phyloP scores from a whole-genome alignment of 2,329 filamentous ascomycete genomes.

The Colletotrichum sp. region DNA sequence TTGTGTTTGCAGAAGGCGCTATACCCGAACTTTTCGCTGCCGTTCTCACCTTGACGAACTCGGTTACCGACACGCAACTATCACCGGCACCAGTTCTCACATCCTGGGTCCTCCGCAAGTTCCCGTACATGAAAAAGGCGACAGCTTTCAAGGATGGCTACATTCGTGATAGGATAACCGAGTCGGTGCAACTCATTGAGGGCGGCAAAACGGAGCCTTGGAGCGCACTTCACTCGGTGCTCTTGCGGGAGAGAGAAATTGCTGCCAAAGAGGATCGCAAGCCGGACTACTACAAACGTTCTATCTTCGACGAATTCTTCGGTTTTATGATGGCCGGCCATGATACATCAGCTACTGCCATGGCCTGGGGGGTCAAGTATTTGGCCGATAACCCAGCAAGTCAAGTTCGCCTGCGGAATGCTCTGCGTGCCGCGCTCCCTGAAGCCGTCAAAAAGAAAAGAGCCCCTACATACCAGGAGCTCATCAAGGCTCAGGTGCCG shows the following conservation, averaged over 20 bases:
- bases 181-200: constrained; percentile 23
- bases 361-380: constrained; percentile 25
- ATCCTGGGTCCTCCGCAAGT: constrained; percentile 29
- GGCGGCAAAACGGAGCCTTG: constrained; percentile 20
- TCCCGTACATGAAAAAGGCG: constrained; percentile 31
- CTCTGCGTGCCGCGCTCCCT: constrained; percentile 19
- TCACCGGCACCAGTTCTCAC: constrained; percentile 31
- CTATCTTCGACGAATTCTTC: background rate
- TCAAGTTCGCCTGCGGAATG: constrained; percentile 26
- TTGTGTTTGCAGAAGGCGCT: background rate
- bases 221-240: constrained; percentile 35
- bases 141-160: constrained; percentile 32
- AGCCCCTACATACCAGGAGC: constrained; percentile 25
- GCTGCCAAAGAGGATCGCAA: constrained; percentile 21
- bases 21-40: constrained; percentile 27
- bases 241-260: constrained; percentile 33
- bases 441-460: constrained; percentile 23
- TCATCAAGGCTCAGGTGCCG: constrained; percentile 24
- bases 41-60: constrained; percentile 29
- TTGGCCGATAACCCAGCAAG: constrained; percentile 11
- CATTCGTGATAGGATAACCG: constrained; percentile 28
- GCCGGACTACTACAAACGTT: background rate
- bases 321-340: constrained; percentile 5
- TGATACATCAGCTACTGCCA: background rate
- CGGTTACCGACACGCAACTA: constrained; percentile 29